Percentiles rank a stretch among this genome's conserved stretches.
phyloP scores from a whole-genome alignment of 495 filamentous ascomycete genomes.

The Hypomontagnella submonticulosa region DNA sequence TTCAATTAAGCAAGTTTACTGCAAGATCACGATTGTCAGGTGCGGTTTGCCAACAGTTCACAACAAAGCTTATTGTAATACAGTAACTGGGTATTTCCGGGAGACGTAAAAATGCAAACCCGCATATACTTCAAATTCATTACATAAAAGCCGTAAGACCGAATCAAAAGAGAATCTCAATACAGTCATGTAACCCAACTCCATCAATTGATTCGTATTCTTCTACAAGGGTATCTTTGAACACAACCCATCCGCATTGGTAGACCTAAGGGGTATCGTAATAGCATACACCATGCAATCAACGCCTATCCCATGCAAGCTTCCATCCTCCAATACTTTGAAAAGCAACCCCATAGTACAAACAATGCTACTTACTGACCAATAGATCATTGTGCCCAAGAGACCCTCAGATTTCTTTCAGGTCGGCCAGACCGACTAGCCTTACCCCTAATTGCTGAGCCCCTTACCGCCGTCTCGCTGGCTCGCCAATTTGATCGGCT shows the following conservation, averaged over 20 bases:
- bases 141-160: background rate
- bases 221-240: slow-evolving; percentile 27
- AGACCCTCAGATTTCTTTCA: slow-evolving; percentile 46
- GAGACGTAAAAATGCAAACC: too few relatives aligned
- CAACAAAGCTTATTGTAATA: too few relatives aligned
- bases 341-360: slow-evolving; percentile 18
- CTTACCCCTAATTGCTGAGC: slow-evolving; percentile 37
- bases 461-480: slow-evolving; percentile 40
- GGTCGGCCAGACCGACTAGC: slow-evolving; percentile 36
- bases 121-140: too few relatives aligned
- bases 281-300: slow-evolving; percentile 20
- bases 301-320: slow-evolving; percentile 30
- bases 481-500: slow-evolving; percentile 38
- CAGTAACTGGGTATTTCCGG: too few relatives aligned
- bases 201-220: slow-evolving; percentile 20
- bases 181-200: slow-evolving; percentile 5
- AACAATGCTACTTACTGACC: slow-evolving; percentile 8
- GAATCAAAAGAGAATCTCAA: background rate
- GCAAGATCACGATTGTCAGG: too few relatives aligned
- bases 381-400: slow-evolving; percentile 42
- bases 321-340: slow-evolving; percentile 8
- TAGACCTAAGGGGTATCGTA: slow-evolving; percentile 36
- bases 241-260: background rate
- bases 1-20: too few relatives aligned
- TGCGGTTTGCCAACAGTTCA: too few relatives aligned